Evolutionary conservation across 2,329 filamentous ascomycete species (phyloP), one percentile per base, ranked within the genome.

Genomic region (Parastagonospora nodorum): DNA sequence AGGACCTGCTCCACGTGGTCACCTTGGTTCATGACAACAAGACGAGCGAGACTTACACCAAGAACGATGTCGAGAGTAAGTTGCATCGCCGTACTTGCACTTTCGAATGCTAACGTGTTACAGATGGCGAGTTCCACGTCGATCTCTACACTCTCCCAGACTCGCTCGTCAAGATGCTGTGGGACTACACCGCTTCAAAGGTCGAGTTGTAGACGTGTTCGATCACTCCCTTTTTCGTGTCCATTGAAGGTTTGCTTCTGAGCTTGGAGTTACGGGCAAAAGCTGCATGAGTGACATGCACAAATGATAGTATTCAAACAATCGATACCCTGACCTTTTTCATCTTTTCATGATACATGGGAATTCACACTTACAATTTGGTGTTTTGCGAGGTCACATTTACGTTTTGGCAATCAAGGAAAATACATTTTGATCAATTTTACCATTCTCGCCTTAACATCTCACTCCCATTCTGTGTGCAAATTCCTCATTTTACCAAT

Each of bases 1-100:
- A 99, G 61, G 93, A 97, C 68, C 79, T 99, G 36, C 81, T 99
- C 55, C 90, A 94, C 63, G 91, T 97, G 19, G 95, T 99, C 54
- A 93, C 97, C 78, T 88, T 99, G 84, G 93, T 99, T 56, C 94
- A 97, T 74, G 94, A 99, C 77, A 90, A 97, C 78, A 97, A 97
- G 81, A 87, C 85, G 1, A 85, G 90, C 5, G 92, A 96, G 58
- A 97, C 93, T 1, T 97, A 96, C 77, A 96, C 93, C 42, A 92
- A 96, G 79, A 97, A 97, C 66, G 95, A 99, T 75, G 85, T 97
- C 50, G 94, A 99, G 68, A 89, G 91, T 96, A 78, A 78, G 88
- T 83, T 27, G 7, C 28, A 10, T 12, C 10, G 10, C 37, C 11
- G 24, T 16, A 7, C 14, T 29, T 16, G 28, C 4, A 37, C 4